Percentiles rank a stretch among this genome's conserved stretches.
Evolutionary conservation across 257 asterid species (phyloP).

Genomic region (Salvia miltiorrhiza): DNA sequence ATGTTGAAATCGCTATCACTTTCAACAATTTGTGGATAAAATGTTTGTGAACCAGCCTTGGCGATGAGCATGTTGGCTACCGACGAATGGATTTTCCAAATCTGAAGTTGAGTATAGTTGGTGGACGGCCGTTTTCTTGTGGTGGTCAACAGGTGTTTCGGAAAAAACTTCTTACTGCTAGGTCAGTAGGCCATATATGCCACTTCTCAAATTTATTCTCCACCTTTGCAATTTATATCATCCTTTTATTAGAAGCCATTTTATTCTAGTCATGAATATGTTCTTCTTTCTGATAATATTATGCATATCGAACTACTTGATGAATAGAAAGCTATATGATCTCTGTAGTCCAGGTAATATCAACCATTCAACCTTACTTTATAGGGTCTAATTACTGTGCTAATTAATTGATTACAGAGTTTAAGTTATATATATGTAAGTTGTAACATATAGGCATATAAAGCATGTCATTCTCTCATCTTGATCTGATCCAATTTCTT

Average conservation of each 20-base stretch:
- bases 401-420: not conserved
- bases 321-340: not conserved
- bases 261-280: not conserved
- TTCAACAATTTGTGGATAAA: conserved; percentile 6
- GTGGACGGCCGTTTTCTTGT: conserved; percentile 95
- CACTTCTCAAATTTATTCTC: not conserved
- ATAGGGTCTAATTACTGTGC: not conserved
- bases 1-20: conserved; percentile 4
- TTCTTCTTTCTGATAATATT: not conserved
- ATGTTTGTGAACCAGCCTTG: conserved; percentile 58
- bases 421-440: not conserved
- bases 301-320: not conserved
- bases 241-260: conserved; percentile 2
- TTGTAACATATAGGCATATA: not conserved
- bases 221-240: not conserved
- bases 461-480: not conserved
- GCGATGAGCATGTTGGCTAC: conserved; percentile 88
- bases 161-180: conserved; percentile 64
- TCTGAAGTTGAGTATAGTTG: conserved; percentile 73
- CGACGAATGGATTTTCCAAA: conserved; percentile 61
- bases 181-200: conserved; percentile 37
- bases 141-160: conserved; percentile 62
- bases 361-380: not conserved
- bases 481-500: conserved; percentile 7
- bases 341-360: not conserved